Evolutionary conservation across 345 rosid species (phyloP).

Genomic region (Euphorbia peplus): DNA sequence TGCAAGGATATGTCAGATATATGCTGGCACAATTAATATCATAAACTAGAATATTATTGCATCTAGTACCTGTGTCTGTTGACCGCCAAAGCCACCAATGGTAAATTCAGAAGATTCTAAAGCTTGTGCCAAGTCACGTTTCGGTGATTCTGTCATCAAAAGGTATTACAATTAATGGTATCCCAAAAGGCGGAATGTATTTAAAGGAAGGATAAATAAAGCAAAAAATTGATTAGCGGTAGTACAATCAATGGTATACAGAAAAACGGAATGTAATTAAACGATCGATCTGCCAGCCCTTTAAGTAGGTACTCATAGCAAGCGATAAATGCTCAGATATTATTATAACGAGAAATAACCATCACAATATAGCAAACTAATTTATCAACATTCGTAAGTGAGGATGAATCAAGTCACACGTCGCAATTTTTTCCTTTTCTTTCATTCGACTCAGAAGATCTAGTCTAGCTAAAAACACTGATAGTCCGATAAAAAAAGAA

Average conservation of each 20-base stretch:
- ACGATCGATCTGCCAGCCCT: background rate
- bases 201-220: background rate
- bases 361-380: background rate
- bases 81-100: slow-evolving; percentile 40
- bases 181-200: background rate
- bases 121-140: slow-evolving; percentile 44
- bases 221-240: no score
- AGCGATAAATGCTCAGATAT: background rate
- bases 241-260: background rate
- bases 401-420: background rate
- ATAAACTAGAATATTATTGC: slow-evolving; percentile 29
- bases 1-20: slow-evolving; percentile 26
- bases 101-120: slow-evolving; percentile 43
- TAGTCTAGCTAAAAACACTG: background rate
- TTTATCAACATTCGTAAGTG: no score
- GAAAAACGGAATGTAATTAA: background rate
- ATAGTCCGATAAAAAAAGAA: no score
- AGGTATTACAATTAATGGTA: background rate
- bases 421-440: background rate
- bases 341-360: background rate
- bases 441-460: background rate
- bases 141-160: slow-evolving; percentile 51
- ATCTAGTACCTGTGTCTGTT: slow-evolving; percentile 40
- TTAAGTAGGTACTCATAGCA: background rate
- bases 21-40: slow-evolving; percentile 13